Base-by-base conservation (phyloP, 441 rosid genomes). In the Manihot esculenta region DNA sequence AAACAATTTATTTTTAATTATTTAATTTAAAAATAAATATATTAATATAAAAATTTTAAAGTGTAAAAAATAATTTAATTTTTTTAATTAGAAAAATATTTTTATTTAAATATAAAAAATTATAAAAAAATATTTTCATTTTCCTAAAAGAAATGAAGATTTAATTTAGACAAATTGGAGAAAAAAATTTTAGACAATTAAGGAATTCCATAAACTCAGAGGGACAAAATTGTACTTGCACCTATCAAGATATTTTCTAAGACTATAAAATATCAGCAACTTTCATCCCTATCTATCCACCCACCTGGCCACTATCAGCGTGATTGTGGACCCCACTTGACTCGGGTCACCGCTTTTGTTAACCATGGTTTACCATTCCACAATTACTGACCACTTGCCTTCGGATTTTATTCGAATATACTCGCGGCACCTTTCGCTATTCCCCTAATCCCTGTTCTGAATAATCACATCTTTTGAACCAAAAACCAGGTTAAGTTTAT, bases 301-400 rank as follows among this genome's bases (percentile, higher is more conserved):
- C 47, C n/a, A 21, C 0, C 18, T 23, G 10, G 27, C 24, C 14
- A 3, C 2, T 35, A 35, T 0, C 41, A 35, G 41, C 41, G 7
- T 35, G 18, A 41, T 7, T 21, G 38, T 30, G 63, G 67, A 53
- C 71, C 73, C 78, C 56, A 63, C 47, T 38, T 60, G 13, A 49
- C 72, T 26, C 59, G 0, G 5, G 61, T 68, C 64, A 62, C 61
- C 17, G 26, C 51, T 27, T 51, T 38, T 27, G 10, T 62, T 55
- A 60, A 53, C 75, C 69, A 11, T 51, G 26, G 66, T 55, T 61
- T 35, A 47, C 50, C 33, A 11, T 10, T 15, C 33, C 45, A 2
- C 12, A 42, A 42, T 26, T 14, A 35, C 4, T 35, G 7, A 5
- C 41, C 3, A 6, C 38, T 20, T 47, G 57, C n/a, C 18, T 18